Evolutionary conservation across 1,284 basidiomycete genomes (phyloP).

Genomic region (Inonotus obliquus): DNA sequence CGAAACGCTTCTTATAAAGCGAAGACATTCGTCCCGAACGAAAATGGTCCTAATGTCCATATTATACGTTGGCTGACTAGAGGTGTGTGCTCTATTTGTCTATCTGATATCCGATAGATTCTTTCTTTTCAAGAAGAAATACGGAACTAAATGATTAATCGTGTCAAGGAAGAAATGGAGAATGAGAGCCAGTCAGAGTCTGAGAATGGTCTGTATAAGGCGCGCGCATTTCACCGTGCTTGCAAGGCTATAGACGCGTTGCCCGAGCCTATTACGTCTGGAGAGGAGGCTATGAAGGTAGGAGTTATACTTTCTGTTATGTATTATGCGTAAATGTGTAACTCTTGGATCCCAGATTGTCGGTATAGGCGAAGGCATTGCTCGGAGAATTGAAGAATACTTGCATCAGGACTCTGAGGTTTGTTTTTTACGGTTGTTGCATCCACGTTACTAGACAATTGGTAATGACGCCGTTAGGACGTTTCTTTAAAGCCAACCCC

Average conservation of each 20-base stretch:
- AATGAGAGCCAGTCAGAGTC: neutral
- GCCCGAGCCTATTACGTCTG: slow-evolving; percentile 10
- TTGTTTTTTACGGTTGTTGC: neutral
- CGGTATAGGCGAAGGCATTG: slow-evolving; percentile 18
- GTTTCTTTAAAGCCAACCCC: neutral
- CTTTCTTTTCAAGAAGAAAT: neutral
- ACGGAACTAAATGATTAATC: neutral
- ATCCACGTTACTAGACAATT: neutral
- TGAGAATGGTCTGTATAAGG: slow-evolving; percentile 8
- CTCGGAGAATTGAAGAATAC: slow-evolving; percentile 20
- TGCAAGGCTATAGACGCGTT: slow-evolving; percentile 6
- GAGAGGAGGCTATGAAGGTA: slow-evolving; percentile 10
- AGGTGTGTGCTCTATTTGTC: slow-evolving; percentile 1
- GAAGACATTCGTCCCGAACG: slow-evolving; percentile 12
- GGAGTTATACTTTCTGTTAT: neutral
- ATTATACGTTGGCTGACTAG: slow-evolving; percentile 7
- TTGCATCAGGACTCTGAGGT: slow-evolving; percentile 15
- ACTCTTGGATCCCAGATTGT: slow-evolving; percentile 13
- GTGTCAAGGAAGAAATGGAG: slow-evolving; percentile 13
- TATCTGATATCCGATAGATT: neutral
- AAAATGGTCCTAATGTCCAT: slow-evolving; percentile 14
- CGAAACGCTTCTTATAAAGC: slow-evolving; percentile 2
- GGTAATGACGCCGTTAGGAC: neutral
- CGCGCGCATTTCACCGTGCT: slow-evolving; percentile 13
- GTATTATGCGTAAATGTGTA: neutral